Evolutionary conservation across 352 stramenopile genomes (phyloP), one percentile per base, ranked within the genome.

Genomic region (Globisporangium viniferum): DNA sequence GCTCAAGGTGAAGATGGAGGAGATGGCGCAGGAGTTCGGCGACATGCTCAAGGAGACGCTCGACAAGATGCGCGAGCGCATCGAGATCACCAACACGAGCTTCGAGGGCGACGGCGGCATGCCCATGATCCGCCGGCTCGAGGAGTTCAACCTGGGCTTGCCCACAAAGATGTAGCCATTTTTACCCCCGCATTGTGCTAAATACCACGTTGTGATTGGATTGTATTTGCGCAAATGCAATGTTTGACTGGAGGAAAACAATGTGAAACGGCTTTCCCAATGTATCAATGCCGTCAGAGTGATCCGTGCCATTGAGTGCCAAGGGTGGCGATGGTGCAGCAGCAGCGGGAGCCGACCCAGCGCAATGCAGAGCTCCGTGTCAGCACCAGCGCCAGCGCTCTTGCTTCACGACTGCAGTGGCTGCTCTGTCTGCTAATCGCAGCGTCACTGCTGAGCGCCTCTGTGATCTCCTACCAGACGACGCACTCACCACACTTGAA

Each of bases 11-110:
- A 97, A 98, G 69, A 98, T 98, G 91, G 92, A 98, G 70, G 93
- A 98, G 70, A 98, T 98, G 91, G 90, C 90, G 27, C 85, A 94
- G 59, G 93, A 98, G 71, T 98, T 98, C 65, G 91, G 90, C 22
- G 91, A 98, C 46, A 98, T 98, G 94, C 81, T 98, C 24, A 97
- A 98, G 68, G 91, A 98, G 72, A 98, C 92, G 24, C 76, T 98
- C 20, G 92, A 98, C 71, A 97, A 97, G 71, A 98, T 98, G 93
- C 84, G 92, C 48, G 92, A 98, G 80, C 90, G 91, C 66, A 98
- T 98, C 58, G 92, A 98, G 74, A 92, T 98, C 59, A 97, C 86
- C 49, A 95, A 91, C 75, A 91, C 83, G 57, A 96, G 83, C 76
- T 97, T 97, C 60, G 90, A 98, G 64, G 87, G 80, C 69, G 86